These are phyloP conservation scores for Theobroma grandiflorum DNA, from an alignment of 441 rosid species.

Conservation along the genomic window DNA sequence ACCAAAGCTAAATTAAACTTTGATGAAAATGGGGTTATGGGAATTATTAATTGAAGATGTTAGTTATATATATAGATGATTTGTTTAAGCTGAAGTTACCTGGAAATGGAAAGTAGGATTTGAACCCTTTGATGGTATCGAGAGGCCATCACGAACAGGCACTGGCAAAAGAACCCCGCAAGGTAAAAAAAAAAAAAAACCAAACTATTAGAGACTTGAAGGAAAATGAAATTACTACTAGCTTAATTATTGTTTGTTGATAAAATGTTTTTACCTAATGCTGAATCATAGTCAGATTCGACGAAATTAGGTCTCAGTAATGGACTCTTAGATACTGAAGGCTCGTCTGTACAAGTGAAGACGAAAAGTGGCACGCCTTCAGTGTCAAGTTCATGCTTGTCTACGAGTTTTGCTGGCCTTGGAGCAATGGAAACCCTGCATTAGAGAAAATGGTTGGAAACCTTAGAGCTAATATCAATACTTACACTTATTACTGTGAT, in stretches of 20 bases:
- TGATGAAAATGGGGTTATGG: background rate
- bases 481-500: background rate
- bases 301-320: slow-evolving; percentile 17
- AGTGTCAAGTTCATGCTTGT: slow-evolving; percentile 28
- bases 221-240: background rate
- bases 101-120: slow-evolving; percentile 67
- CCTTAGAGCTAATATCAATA: background rate
- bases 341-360: slow-evolving; percentile 38
- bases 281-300: slow-evolving; percentile 27
- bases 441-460: background rate
- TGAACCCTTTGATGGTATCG: slow-evolving; percentile 39
- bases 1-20: background rate
- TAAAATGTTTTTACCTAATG: slow-evolving; percentile 35
- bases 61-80: too few species aligned
- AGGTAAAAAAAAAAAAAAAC: background rate
- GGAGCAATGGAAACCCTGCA: slow-evolving; percentile 41
- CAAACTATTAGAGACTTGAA: background rate
- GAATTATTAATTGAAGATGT: background rate
- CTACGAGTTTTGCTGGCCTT: slow-evolving; percentile 15
- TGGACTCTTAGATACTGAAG: slow-evolving; percentile 28
- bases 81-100: slow-evolving; percentile 35
- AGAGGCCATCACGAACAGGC: slow-evolving; percentile 54
- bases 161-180: slow-evolving; percentile 17
- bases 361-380: slow-evolving; percentile 55
- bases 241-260: background rate